Base-by-base conservation (phyloP, 176 grass and related monocot genomes). In the Eleusine indica region DNA sequence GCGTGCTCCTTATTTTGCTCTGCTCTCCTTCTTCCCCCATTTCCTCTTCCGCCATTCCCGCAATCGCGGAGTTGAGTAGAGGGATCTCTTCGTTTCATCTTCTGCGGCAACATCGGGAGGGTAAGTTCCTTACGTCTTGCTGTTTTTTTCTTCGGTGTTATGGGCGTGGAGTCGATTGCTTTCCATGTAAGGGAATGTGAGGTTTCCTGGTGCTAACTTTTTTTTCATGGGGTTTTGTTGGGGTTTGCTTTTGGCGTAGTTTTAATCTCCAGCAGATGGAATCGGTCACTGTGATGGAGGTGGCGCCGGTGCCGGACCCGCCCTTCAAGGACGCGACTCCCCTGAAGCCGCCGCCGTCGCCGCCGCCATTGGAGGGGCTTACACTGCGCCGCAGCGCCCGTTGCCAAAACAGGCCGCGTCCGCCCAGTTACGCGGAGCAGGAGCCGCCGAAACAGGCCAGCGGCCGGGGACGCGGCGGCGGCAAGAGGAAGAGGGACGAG, bases 341-440 rank as follows among this genome's bases (percentile, higher is more conserved):
- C 1, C 79, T 57, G 38, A 19, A 8, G 49, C 66, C 38, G 11
- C 67, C 80, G 63, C 74, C 43, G 21, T 35, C 21, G 46, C 70
- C 43, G n/a, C 18, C 14, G 53, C 63, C 49, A 71, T 5, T 75
- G 47, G 68, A 44, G 41, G 71, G 48, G 70, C 81, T 84, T 9
- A 30, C 4, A 48, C 70, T 88, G 78, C 82, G 92, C 39, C 79
- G 89, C 35, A 94, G 87, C 49, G 66, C 74, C 37, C 85, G 89
- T n/a, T 91, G 75, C 39, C 19, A 46, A 13, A 84, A 77, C 35
- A 94, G 66, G 68, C 29, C 65, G 15, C 47, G 48, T 1, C 47
- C 4, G 7, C 78, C 73, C 1, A 75, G 29, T 14, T 89, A 82
- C n/a, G 87, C 40, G 32, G 73, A 83, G 66, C 19, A 66, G 74